These are phyloP conservation scores for Verticillium nubilum DNA, from an alignment of 2,329 filamentous ascomycete genomes.

Conservation along the genomic window DNA sequence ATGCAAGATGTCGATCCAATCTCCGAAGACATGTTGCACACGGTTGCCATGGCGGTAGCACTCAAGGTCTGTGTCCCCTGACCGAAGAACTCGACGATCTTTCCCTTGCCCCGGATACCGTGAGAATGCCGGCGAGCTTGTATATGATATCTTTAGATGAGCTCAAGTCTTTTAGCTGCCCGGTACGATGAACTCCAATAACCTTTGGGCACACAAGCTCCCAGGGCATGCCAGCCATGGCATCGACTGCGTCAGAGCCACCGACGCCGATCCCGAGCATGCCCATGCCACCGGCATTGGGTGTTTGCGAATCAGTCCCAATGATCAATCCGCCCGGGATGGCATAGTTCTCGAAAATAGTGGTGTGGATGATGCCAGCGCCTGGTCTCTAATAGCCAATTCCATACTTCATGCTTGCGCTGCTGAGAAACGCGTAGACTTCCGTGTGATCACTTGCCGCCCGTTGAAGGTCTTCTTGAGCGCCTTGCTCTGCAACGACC, in stretches of 20 bases:
- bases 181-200: constrained; percentile 23
- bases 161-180: constrained; percentile 23
- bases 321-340: constrained; percentile 28
- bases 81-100: constrained; percentile 29
- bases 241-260: constrained; percentile 41
- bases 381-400: constrained; percentile 34
- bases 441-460: constrained; percentile 24
- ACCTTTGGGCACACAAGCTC: constrained; percentile 25
- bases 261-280: constrained; percentile 36
- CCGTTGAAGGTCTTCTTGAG: constrained; percentile 20
- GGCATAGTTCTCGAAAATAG: constrained; percentile 33
- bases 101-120: constrained; percentile 28
- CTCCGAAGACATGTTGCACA: constrained; percentile 31
- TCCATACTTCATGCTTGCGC: constrained; percentile 36
- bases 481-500: constrained; percentile 24
- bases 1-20: constrained; percentile 29
- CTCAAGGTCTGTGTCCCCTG: constrained; percentile 23
- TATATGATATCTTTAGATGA: constrained; percentile 29
- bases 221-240: constrained; percentile 26
- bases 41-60: constrained; percentile 29
- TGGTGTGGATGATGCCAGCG: constrained; percentile 31
- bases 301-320: constrained; percentile 30
- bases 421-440: constrained; percentile 31
- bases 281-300: constrained; percentile 27
- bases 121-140: constrained; percentile 26